Conservation (phyloP, 139 green algal species). For the Tetraselmis chui region DNA sequence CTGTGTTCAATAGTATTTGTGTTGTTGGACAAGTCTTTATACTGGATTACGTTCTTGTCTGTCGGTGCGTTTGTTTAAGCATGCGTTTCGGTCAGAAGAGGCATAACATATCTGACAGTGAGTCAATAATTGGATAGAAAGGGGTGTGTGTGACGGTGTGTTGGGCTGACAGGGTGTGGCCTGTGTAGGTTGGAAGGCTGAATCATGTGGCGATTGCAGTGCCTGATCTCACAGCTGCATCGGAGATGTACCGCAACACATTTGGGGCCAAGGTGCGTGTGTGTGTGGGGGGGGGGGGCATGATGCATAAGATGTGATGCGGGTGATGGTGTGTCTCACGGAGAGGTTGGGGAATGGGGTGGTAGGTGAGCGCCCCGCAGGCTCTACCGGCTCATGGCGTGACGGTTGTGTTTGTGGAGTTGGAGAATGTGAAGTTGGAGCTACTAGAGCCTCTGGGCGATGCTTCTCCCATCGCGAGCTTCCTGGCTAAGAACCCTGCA, state of each 20-base stretch:
- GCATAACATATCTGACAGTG: neutral
- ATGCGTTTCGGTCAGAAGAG: neutral
- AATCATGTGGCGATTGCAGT: slow-evolving; percentile 66
- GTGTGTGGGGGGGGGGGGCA: too few relatives aligned
- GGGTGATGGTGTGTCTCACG: neutral
- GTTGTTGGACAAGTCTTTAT: too few relatives aligned
- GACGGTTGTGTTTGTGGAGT: slow-evolving; percentile 54
- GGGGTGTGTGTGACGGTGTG: slow-evolving; percentile 10
- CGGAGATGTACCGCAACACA: slow-evolving; percentile 34
- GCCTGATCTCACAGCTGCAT: slow-evolving; percentile 36
- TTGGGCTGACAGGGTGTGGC: slow-evolving; percentile 6
- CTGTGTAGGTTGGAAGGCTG: slow-evolving; percentile 24
- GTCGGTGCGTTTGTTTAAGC: too few relatives aligned
- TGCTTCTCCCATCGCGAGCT: slow-evolving; percentile 41
- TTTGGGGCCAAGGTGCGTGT: slow-evolving; percentile 45
- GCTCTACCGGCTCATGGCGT: slow-evolving; percentile 42
- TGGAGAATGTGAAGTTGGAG: slow-evolving; percentile 55
- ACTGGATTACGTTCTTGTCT: too few relatives aligned
- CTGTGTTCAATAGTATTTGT: too few relatives aligned
- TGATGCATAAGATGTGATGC: neutral
- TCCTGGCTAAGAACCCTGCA: slow-evolving; percentile 43
- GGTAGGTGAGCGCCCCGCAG: slow-evolving; percentile 16
- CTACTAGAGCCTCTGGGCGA: slow-evolving; percentile 50
- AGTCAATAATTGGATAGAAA: neutral
- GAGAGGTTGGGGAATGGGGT: neutral